phyloP scores from a whole-genome alignment of 2,329 filamentous ascomycete species.

The Talaromyces sp. region DNA sequence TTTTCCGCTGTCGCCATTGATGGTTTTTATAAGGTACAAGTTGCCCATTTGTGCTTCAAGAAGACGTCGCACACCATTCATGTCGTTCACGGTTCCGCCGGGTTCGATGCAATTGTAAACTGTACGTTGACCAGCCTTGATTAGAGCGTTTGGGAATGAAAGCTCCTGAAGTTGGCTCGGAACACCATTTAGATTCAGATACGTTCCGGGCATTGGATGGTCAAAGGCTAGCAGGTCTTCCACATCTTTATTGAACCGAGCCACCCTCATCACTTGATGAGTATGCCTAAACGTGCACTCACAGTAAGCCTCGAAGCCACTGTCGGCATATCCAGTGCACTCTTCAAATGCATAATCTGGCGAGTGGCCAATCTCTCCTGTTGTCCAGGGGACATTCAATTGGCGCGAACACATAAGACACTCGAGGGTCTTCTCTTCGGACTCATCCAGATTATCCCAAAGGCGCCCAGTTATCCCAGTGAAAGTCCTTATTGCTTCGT shows the following conservation, averaged over 20 bases:
- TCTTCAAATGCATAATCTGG: slow-evolving; percentile 6
- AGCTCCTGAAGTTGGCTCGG: background rate
- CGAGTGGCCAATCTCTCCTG: background rate
- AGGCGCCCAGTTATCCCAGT: background rate
- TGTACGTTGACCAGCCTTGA: background rate
- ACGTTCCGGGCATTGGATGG: slow-evolving; percentile 62
- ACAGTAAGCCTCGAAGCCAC: slow-evolving; percentile 49
- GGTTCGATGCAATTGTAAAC: background rate
- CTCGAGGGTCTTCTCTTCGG: background rate
- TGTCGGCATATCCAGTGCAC: slow-evolving; percentile 28
- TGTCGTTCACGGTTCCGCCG: background rate
- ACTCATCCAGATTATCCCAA: slow-evolving; percentile 10
- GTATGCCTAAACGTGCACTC: slow-evolving; percentile 48
- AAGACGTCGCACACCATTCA: background rate
- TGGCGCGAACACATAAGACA: slow-evolving; percentile 1
- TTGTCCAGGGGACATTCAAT: slow-evolving; percentile 5
- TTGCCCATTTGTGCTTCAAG: background rate
- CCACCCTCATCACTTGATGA: slow-evolving; percentile 56
- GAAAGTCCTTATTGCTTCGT: background rate
- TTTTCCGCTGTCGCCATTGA: background rate
- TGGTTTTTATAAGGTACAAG: background rate
- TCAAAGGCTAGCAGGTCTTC: slow-evolving; percentile 42
- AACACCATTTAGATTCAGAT: slow-evolving; percentile 54
- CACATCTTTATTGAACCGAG: slow-evolving; percentile 57
- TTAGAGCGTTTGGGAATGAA: background rate